Percentiles rank a stretch among this genome's conserved stretches.
Evolutionary conservation across 805 yeast genomes (phyloP).

Genomic region (Sugiyamaella boreocaroliniensis): DNA sequence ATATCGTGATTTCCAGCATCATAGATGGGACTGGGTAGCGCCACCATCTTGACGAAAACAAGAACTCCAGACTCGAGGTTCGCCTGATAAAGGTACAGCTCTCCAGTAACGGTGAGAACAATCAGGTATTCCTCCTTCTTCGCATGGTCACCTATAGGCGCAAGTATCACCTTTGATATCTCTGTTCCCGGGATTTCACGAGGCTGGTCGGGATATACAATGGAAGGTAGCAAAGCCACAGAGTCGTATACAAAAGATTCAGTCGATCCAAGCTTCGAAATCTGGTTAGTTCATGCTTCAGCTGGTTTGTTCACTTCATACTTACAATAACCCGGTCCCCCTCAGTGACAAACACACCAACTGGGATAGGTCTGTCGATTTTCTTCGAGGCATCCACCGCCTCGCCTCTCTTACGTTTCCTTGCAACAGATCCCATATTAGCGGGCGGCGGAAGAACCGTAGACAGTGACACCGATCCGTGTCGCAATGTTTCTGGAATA

Average conservation of each 20-base stretch:
- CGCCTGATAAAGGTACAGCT: slow-evolving; percentile 59
- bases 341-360: slow-evolving; percentile 2
- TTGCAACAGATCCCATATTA: not conserved
- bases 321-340: not conserved
- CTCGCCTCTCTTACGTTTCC: not conserved
- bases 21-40: slow-evolving; percentile 31
- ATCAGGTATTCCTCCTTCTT: slow-evolving; percentile 57
- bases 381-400: not conserved
- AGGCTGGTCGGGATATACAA: not conserved
- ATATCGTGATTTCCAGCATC: slow-evolving; percentile 39
- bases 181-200: not conserved
- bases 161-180: slow-evolving; percentile 42
- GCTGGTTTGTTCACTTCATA: not conserved
- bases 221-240: not conserved
- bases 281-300: not conserved
- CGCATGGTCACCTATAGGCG: slow-evolving; percentile 55
- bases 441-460: not conserved
- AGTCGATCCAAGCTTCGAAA: not conserved
- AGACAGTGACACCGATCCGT: slow-evolving; percentile 1
- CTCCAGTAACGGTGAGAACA: slow-evolving; percentile 75
- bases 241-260: not conserved
- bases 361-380: not conserved
- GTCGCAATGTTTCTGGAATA: not conserved
- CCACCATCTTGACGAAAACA: slow-evolving; percentile 34
- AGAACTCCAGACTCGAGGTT: slow-evolving; percentile 42